A percentile compares a stretch with the other conserved stretches of the same genome.
Conservation (phyloP, 257 asterid species). For the Verbena officinalis region DNA sequence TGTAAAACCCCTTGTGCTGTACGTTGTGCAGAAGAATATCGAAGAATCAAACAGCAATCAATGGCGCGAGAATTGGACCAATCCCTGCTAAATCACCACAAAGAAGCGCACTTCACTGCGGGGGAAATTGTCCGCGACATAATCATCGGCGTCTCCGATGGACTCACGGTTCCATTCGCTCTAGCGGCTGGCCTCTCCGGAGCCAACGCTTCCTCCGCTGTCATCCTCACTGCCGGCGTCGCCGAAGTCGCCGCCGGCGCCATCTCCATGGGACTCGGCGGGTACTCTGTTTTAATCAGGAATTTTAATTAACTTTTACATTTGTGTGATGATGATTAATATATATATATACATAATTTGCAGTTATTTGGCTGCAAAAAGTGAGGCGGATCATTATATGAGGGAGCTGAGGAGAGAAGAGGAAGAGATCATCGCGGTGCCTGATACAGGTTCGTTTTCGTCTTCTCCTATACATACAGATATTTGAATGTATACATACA, state of each 20-base stretch:
- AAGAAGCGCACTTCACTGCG: conserved; percentile 88
- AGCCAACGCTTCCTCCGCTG: conserved; percentile 85
- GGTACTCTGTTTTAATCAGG: conserved; percentile 42
- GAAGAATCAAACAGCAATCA: not conserved
- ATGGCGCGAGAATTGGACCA: conserved; percentile 54
- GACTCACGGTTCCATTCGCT: conserved; percentile 94
- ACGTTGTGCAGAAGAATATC: not conserved
- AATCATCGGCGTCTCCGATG: conserved; percentile 94
- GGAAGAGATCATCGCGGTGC: conserved; percentile 77
- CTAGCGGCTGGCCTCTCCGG: conserved; percentile 97
- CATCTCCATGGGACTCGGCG: conserved; percentile 99
- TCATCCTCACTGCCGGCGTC: conserved; percentile 90
- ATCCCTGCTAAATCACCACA: conserved; percentile 57
- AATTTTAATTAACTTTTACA: not conserved
- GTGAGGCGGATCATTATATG: conserved; percentile 88
- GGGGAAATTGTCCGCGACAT: conserved; percentile 90
- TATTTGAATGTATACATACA: not conserved
- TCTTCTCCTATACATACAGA: not conserved
- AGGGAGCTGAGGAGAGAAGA: conserved; percentile 85
- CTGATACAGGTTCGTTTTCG: conserved; percentile 72
- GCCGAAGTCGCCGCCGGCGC: conserved; percentile 99
- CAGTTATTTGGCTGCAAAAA: conserved; percentile 90
- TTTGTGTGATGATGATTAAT: not conserved
- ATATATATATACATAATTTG: not conserved
- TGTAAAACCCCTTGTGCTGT: too few species aligned